Conservation (phyloP, 768 basidiomycete species). For the Sarcodon aspratus region DNA sequence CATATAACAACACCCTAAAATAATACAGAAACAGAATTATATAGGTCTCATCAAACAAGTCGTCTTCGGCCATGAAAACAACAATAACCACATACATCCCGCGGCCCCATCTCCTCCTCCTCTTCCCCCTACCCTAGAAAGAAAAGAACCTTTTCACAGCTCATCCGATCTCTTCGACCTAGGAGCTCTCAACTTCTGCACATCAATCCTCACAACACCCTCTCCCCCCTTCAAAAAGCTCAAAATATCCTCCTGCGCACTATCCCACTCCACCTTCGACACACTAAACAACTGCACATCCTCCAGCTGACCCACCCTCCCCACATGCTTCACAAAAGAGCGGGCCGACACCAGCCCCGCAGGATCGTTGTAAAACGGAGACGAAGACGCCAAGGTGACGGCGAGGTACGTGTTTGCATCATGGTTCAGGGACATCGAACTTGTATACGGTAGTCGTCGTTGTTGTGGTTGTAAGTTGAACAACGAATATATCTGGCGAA, state of each 20-base stretch:
- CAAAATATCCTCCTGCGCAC: constrained; percentile 18
- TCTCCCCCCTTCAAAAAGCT: constrained; percentile 15
- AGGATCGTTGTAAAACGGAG: constrained; percentile 21
- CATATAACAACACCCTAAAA: no score
- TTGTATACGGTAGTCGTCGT: not conserved
- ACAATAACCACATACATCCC: no score
- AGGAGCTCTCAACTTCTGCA: constrained; percentile 12
- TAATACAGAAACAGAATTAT: no score
- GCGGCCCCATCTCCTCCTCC: no score
- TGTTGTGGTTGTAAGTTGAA: no score
- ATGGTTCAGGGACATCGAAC: constrained; percentile 17
- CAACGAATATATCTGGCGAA: no score
- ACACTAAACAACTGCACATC: constrained; percentile 36
- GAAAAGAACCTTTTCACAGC: no score
- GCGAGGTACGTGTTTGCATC: constrained; percentile 30
- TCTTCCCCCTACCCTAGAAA: no score
- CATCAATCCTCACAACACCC: constrained; percentile 25
- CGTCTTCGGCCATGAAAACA: no score
- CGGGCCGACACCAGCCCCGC: constrained; percentile 19
- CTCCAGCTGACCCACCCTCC: constrained; percentile 28
- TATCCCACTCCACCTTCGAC: constrained; percentile 27
- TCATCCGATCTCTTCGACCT: no score
- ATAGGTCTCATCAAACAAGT: no score
- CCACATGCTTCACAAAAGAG: constrained; percentile 24
- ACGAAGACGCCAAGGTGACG: constrained; percentile 26